Evolutionary conservation across 352 stramenopile species (phyloP).

Genomic region (Phytophthora brassicae): DNA sequence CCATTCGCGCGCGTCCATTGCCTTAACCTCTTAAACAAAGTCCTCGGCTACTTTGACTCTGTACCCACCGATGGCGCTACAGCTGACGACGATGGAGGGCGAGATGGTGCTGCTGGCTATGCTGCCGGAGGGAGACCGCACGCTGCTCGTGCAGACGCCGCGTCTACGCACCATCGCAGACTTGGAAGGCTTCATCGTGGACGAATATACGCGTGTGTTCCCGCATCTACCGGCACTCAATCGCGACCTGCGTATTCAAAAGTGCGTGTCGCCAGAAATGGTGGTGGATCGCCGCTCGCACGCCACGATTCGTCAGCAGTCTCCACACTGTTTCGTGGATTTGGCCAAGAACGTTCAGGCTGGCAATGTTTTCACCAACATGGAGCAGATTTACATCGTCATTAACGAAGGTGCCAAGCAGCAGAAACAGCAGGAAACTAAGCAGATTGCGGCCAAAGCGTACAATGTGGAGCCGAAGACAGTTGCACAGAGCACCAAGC

Average conservation of each 20-base stretch:
- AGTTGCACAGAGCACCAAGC: constrained; percentile 1
- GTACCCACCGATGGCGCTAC: too few species aligned
- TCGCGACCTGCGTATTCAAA: constrained; percentile 66
- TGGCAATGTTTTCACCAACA: constrained; percentile 72
- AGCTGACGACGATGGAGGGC: constrained; percentile 32
- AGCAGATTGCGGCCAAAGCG: constrained; percentile 8
- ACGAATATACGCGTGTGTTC: constrained; percentile 67
- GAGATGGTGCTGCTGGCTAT: constrained; percentile 78
- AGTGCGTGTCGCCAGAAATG: constrained; percentile 58
- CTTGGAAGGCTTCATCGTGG: constrained; percentile 63
- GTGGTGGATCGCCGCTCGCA: constrained; percentile 54
- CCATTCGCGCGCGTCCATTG: too few species aligned
- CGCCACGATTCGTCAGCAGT: constrained; percentile 26
- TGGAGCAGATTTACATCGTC: constrained; percentile 82
- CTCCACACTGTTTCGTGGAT: constrained; percentile 64
- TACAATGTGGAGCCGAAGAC: constrained; percentile 5
- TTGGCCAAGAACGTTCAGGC: constrained; percentile 79
- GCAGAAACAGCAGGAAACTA: constrained; percentile 1
- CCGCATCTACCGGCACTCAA: constrained; percentile 46
- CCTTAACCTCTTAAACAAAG: neutral
- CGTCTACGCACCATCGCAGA: constrained; percentile 49
- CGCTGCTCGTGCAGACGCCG: constrained; percentile 68
- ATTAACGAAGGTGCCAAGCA: constrained; percentile 28
- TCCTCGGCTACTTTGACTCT: neutral
- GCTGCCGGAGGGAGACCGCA: constrained; percentile 60